Conservation (phyloP, 1,139 yeast species). For the Pichia sp. region DNA sequence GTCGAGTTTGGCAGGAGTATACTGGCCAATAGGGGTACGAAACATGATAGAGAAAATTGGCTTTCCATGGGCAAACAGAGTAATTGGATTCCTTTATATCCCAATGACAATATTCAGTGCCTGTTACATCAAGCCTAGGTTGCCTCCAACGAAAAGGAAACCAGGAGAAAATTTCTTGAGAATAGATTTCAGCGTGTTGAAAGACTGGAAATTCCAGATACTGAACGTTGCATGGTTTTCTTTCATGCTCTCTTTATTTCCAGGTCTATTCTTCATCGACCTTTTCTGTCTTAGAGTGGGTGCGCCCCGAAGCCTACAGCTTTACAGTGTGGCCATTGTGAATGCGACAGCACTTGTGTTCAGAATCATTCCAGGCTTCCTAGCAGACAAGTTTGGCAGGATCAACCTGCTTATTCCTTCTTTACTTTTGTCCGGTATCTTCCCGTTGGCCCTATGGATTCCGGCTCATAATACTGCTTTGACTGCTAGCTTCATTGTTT, state of each 20-base stretch:
- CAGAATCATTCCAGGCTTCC: constrained; percentile 44
- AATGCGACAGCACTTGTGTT: constrained; percentile 40
- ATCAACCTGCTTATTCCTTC: constrained; percentile 39
- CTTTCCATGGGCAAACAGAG: constrained; percentile 47
- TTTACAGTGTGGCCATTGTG: constrained; percentile 44
- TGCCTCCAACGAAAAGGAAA: constrained; percentile 23
- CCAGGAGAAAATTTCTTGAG: constrained; percentile 30
- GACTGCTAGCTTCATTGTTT: constrained; percentile 34
- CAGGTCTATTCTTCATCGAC: constrained; percentile 13
- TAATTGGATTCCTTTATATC: constrained; percentile 40
- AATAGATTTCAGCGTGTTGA: constrained; percentile 28
- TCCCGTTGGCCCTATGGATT: constrained; percentile 41
- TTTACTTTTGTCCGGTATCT: constrained; percentile 36
- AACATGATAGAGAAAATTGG: constrained; percentile 40
- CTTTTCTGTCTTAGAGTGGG: constrained; percentile 26
- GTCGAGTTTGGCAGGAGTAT: constrained; percentile 59
- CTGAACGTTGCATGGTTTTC: constrained; percentile 27
- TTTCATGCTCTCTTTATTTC: constrained; percentile 19
- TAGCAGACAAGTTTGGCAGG: constrained; percentile 45
- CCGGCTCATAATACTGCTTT: constrained; percentile 37
- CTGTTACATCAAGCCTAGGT: constrained; percentile 31
- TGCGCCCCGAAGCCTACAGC: constrained; percentile 23
- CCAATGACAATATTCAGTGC: constrained; percentile 37
- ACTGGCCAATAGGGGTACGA: constrained; percentile 43
- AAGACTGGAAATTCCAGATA: constrained; percentile 34